Base-by-base conservation (phyloP, 1,284 basidiomycete genomes). In the Ceratobasidium sp. region DNA sequence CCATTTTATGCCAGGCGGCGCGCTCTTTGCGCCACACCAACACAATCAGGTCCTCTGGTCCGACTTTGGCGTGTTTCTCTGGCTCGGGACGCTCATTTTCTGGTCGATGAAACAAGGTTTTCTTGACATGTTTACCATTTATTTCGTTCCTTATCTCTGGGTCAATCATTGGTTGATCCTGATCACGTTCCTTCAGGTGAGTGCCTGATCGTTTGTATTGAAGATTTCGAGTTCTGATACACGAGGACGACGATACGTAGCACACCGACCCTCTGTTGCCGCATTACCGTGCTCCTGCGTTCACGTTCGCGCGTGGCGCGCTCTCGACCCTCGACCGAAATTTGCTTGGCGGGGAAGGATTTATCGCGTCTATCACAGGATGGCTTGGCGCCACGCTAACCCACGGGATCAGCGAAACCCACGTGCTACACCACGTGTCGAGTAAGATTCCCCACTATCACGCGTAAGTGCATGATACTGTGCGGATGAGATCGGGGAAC, bases 181-280 rank as follows among this genome's bases (percentile, higher is more conserved):
- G 78, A 95, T 96, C 84, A 96, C 94, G 41, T 96, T 94, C 91
- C 88, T 98, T 76, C 98, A 98, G 84, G 69, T 63, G 41, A 51
- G 69, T 24, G n/a, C 34, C 22, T 22, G 16, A 19, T 22, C 22
- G 14, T 24, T 13, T 49, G 7, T 49, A 49, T 34, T 16, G 22
- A 31, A 24, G 34, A 8, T 34, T 34, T 2, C 34, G 8, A 34
- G 34, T 34, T 34, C 34, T 34, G 8, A 34, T 34, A 34, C 8
- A 34, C 34, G 8, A 34, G 34, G 34, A 3, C 34, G 34, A 34
- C 8, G 2, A 34, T 34, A 34, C 8, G 8, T 46, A 72, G 69
- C 97, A 98, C 87, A 98, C 97, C 79, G 97, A 98, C 84, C 95
- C 95, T 24, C 82, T 92, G 54, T 87, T 98, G 39, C 96, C 96